These are phyloP conservation scores for Umbelopsis ramanniana DNA, from an alignment of 192 early-diverging fungal genomes.

Conservation along the genomic window DNA sequence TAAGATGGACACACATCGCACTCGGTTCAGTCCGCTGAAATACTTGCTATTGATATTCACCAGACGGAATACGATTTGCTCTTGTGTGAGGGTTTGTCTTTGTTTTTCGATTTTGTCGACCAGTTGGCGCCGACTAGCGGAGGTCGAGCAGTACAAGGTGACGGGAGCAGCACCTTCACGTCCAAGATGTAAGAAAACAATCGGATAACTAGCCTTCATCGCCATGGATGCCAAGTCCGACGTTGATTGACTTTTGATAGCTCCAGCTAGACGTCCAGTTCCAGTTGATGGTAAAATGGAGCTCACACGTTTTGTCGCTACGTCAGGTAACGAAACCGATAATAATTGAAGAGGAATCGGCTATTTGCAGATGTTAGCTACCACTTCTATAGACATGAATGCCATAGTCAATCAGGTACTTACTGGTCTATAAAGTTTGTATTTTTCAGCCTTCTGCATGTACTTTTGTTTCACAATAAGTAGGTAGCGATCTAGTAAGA, in stretches of 20 bases:
- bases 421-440: constrained; percentile 63
- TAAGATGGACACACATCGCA: constrained; percentile 58
- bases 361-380: constrained; percentile 45
- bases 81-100: constrained; percentile 48
- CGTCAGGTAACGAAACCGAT: constrained; percentile 44
- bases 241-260: constrained; percentile 30
- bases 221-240: constrained; percentile 44
- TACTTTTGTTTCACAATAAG: constrained; percentile 69
- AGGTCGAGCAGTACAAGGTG: constrained; percentile 75
- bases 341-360: constrained; percentile 84
- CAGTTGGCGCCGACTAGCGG: constrained; percentile 82
- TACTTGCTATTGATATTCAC: constrained; percentile 49
- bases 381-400: not conserved
- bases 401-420: constrained; percentile 1
- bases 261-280: not conserved
- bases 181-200: constrained; percentile 79
- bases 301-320: constrained; percentile 24
- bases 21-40: constrained; percentile 41
- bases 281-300: constrained; percentile 37
- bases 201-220: constrained; percentile 67
- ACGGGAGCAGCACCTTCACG: constrained; percentile 56
- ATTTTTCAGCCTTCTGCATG: constrained; percentile 53
- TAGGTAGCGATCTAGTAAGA: constrained; percentile 90
- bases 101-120: constrained; percentile 77
- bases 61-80: constrained; percentile 51